These are phyloP conservation scores for Aspergillus uvarum DNA, from an alignment of 2,329 filamentous ascomycete genomes.

Conservation along the genomic window DNA sequence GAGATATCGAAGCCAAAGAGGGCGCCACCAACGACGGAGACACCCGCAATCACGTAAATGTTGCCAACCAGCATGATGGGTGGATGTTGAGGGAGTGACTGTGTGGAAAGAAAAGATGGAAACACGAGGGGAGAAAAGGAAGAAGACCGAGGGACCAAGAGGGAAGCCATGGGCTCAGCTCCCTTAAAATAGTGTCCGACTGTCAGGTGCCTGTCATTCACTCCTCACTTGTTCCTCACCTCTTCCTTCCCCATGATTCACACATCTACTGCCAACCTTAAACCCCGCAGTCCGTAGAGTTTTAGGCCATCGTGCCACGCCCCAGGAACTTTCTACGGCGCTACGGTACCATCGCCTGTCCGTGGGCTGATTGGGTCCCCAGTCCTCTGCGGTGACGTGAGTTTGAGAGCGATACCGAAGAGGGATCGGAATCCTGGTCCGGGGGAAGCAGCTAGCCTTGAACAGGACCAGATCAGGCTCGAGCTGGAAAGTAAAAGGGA, in stretches of 20 bases:
- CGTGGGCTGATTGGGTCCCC: background rate
- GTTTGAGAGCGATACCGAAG: background rate
- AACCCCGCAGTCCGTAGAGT: background rate
- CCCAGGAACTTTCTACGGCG: background rate
- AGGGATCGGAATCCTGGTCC: slow-evolving; percentile 6
- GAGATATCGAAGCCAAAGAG: slow-evolving; percentile 39
- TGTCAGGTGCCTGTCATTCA: slow-evolving; percentile 1
- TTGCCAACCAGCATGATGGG: slow-evolving; percentile 42
- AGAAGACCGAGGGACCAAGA: background rate
- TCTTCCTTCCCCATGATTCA: too few species aligned
- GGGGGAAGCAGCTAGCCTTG: background rate
- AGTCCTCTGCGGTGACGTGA: background rate
- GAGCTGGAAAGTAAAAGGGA: background rate
- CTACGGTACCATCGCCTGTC: background rate
- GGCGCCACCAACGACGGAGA: slow-evolving; percentile 45
- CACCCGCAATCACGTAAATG: slow-evolving; percentile 58
- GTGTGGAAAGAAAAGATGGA: background rate
- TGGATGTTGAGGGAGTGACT: background rate
- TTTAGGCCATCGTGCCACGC: background rate
- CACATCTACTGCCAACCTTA: background rate
- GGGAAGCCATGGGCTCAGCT: background rate
- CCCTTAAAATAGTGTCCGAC: background rate
- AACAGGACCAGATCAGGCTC: background rate
- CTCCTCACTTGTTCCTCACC: background rate
- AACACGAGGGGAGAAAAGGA: background rate